Evolutionary conservation across 2,329 filamentous ascomycete genomes (phyloP).

Genomic region (Microdochium trichocladiopsis): DNA sequence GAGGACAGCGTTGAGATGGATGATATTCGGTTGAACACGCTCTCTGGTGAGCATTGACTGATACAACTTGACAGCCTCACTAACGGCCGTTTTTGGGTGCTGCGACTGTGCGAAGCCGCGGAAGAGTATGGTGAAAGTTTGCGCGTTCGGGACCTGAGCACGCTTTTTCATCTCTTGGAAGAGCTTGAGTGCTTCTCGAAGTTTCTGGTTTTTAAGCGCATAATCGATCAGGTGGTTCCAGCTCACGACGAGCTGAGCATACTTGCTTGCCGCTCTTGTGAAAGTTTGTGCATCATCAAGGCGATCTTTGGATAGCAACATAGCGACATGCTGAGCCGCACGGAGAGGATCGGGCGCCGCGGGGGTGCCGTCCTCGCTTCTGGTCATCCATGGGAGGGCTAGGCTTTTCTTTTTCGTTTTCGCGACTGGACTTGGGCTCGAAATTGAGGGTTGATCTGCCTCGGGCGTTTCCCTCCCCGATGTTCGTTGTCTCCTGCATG

Average conservation of each 20-base stretch:
- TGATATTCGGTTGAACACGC: conserved; percentile 62
- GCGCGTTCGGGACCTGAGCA: conserved; percentile 68
- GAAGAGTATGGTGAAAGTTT: conserved; percentile 52
- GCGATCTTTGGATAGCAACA: conserved; percentile 50
- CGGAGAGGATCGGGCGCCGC: conserved; percentile 55
- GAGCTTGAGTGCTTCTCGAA: conserved; percentile 65
- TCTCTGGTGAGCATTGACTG: conserved; percentile 61
- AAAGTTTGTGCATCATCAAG: conserved; percentile 62
- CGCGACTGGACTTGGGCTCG: background rate
- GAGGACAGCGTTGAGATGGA: conserved; percentile 85
- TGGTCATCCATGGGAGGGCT: background rate
- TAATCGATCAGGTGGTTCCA: conserved; percentile 86
- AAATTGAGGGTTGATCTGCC: background rate
- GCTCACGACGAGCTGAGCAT: conserved; percentile 60
- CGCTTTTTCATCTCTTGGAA: conserved; percentile 99
- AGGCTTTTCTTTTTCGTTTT: conserved; percentile 17
- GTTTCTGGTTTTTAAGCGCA: conserved; percentile 51
- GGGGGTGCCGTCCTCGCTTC: background rate
- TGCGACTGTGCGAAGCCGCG: conserved; percentile 60
- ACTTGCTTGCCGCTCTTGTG: conserved; percentile 61
- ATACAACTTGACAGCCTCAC: conserved; percentile 69
- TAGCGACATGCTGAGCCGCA: conserved; percentile 60
- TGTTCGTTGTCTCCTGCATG: background rate
- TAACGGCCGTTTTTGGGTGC: conserved; percentile 51
- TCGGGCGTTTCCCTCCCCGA: background rate